These are phyloP conservation scores for Nicotiana knightiana DNA, from an alignment of 257 asterid species.

Conservation along the genomic window DNA sequence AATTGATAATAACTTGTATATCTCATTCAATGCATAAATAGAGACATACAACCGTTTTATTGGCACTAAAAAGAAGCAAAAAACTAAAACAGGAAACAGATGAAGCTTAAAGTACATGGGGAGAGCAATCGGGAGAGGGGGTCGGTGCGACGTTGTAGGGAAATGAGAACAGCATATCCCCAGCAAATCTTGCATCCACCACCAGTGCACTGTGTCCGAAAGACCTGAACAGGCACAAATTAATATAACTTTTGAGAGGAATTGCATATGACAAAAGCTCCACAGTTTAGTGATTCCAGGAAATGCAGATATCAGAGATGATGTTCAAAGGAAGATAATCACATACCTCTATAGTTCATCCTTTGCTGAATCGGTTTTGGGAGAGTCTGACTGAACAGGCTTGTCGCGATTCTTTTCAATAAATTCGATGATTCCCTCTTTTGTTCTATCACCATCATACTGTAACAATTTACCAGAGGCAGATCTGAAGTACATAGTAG, in stretches of 20 bases:
- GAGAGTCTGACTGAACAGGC: constrained; percentile 4
- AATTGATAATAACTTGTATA: not conserved
- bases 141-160: not conserved
- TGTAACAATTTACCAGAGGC: constrained; percentile 18
- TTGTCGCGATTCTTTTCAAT: constrained; percentile 16
- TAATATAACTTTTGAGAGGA: not conserved
- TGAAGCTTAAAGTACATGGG: not conserved
- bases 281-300: not conserved
- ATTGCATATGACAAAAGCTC: not conserved
- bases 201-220: not conserved
- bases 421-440: constrained; percentile 20
- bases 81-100: not conserved
- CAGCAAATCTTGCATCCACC: not conserved
- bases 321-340: not conserved
- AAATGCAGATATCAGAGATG: not conserved
- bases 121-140: not conserved
- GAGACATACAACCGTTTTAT: not conserved
- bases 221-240: not conserved
- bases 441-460: constrained; percentile 17
- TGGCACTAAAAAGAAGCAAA: not conserved
- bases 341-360: constrained; percentile 14
- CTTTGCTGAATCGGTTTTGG: not conserved
- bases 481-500: constrained; percentile 19
- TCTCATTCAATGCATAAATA: not conserved
- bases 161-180: not conserved